Percentiles rank a stretch among this genome's conserved stretches.
These are phyloP conservation scores for Byssochlamys sp. DNA, from an alignment of 2,329 filamentous ascomycete genomes.

Conservation along the genomic window DNA sequence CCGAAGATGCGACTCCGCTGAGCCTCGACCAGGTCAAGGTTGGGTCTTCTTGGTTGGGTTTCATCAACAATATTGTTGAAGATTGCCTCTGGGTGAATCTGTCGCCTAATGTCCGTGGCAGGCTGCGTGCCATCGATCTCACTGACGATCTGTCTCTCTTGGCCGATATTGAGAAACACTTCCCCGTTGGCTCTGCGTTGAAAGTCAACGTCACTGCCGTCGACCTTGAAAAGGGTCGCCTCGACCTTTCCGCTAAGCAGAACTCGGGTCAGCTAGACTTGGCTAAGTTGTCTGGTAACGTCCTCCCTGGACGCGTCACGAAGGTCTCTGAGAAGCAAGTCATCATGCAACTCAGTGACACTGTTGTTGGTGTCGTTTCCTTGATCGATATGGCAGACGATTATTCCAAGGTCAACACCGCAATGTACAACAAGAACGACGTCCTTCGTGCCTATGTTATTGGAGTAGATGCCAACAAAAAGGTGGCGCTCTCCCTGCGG, in stretches of 20 bases:
- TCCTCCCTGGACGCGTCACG: conserved; percentile 73
- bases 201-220: conserved; percentile 68
- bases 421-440: conserved; percentile 70
- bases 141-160: conserved; percentile 76
- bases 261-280: conserved; percentile 55
- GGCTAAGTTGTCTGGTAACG: conserved; percentile 66
- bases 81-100: conserved; percentile 84
- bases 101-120: conserved; percentile 76
- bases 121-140: conserved; percentile 71
- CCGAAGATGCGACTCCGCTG: conserved; percentile 53
- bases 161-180: conserved; percentile 65
- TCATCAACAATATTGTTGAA: conserved; percentile 78
- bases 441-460: conserved; percentile 79
- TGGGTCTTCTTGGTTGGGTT: conserved; percentile 66
- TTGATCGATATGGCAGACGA: conserved; percentile 79
- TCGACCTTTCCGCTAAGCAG: conserved; percentile 76
- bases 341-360: conserved; percentile 74
- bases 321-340: conserved; percentile 76
- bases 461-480: conserved; percentile 77
- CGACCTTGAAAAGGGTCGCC: conserved; percentile 60
- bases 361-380: conserved; percentile 67
- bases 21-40: conserved; percentile 62
- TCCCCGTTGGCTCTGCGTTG: conserved; percentile 81
- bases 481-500: conserved; percentile 67
- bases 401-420: conserved; percentile 68